phyloP scores from a whole-genome alignment of 192 early-diverging fungal species.

The Coemansia reversa region DNA sequence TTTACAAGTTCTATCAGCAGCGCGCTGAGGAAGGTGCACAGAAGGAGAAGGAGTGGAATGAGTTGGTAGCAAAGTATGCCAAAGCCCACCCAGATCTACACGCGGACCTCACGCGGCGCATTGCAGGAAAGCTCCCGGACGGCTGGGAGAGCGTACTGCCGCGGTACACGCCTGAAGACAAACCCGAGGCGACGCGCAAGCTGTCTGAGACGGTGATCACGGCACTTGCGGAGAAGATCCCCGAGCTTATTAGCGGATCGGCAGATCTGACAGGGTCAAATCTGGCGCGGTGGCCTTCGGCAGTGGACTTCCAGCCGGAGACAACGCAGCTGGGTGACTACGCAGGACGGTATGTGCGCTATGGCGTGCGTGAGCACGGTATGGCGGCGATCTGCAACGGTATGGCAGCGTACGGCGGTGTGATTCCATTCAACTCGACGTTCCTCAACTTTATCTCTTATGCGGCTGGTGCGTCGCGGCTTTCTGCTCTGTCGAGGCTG shows the following conservation, averaged over 20 bases:
- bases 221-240: conserved; percentile 71
- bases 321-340: conserved; percentile 74
- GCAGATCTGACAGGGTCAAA: conserved; percentile 97
- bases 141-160: conserved; percentile 74
- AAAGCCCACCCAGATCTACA: conserved; percentile 66
- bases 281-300: conserved; percentile 91
- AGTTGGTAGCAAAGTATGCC: conserved; percentile 68
- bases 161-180: conserved; percentile 76
- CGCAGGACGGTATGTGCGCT: conserved; percentile 87
- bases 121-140: conserved; percentile 69
- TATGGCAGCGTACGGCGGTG: conserved; percentile 77
- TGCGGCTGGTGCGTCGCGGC: conserved; percentile 81
- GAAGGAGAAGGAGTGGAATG: conserved; percentile 73
- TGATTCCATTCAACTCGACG: conserved; percentile 82
- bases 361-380: conserved; percentile 96
- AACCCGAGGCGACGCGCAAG: conserved; percentile 84
- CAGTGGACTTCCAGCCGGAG: conserved; percentile 89
- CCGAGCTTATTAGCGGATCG: conserved; percentile 91
- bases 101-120: conserved; percentile 73
- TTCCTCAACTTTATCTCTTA: conserved; percentile 94
- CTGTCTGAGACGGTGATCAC: conserved; percentile 83
- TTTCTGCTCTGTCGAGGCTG: conserved; percentile 83
- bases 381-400: conserved; percentile 96
- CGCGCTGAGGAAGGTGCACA: conserved; percentile 62
- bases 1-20: conserved; percentile 55